Conservation (phyloP, 208 protist species). For the Trypanosoma congolense region DNA sequence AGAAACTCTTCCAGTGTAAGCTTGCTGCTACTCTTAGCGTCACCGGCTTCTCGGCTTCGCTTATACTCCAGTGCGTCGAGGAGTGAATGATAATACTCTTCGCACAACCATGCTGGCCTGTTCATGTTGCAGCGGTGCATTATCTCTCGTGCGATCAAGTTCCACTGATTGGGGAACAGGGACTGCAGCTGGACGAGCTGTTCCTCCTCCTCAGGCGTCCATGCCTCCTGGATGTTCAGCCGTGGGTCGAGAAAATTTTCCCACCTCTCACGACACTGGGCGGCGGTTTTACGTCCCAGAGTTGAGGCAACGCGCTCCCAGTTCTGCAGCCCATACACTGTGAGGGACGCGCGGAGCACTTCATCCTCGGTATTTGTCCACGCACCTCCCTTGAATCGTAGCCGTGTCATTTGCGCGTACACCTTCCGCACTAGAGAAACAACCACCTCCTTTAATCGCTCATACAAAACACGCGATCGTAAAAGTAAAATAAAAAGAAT, state of each 20-base stretch:
- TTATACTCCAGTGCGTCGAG: slow-evolving; percentile 88
- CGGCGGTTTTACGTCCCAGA: slow-evolving; percentile 96
- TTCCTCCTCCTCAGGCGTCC: slow-evolving; percentile 98
- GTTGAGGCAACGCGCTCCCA: slow-evolving; percentile 98
- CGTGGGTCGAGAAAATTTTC: slow-evolving; percentile 99
- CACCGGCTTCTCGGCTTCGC: slow-evolving; percentile 28
- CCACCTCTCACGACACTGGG: slow-evolving; percentile 99
- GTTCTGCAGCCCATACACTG: slow-evolving; percentile 99
- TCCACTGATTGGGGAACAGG: slow-evolving; percentile 98
- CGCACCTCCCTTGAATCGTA: slow-evolving; percentile 96
- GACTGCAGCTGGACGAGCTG: slow-evolving; percentile 98
- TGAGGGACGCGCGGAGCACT: slow-evolving; percentile 98
- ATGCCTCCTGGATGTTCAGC: slow-evolving; percentile 99
- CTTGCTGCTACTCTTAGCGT: slow-evolving; percentile 18
- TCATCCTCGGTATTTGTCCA: slow-evolving; percentile 99
- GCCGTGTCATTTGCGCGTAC: slow-evolving; percentile 61
- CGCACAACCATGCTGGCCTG: slow-evolving; percentile 96
- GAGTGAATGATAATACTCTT: slow-evolving; percentile 98
- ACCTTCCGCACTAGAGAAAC: neutral
- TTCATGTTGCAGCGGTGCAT: slow-evolving; percentile 71
- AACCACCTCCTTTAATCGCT: neutral
- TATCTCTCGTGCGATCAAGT: slow-evolving; percentile 94
- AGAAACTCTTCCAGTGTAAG: slow-evolving; percentile 70
- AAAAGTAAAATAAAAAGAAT: too few species aligned
- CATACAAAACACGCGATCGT: too few species aligned